A percentile compares a stretch with the other conserved stretches of the same genome.
These are phyloP conservation scores for Apiospora aurea DNA, from an alignment of 2,329 filamentous ascomycete species.

Conservation along the genomic window DNA sequence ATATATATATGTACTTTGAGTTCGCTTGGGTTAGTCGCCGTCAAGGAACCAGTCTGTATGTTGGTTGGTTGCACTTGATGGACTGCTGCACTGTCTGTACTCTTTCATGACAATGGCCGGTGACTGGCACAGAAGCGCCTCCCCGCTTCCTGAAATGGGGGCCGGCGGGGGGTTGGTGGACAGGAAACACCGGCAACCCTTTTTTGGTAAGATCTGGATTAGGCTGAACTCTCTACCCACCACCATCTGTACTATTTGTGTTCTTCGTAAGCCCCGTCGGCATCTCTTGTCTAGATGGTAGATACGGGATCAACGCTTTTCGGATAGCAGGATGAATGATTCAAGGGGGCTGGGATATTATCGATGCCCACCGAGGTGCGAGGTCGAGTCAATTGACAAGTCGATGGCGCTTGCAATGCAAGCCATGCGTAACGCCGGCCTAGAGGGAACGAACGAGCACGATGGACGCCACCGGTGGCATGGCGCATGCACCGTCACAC, in stretches of 20 bases:
- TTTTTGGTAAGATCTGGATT: background rate
- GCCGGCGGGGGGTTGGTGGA: slow-evolving; percentile 6
- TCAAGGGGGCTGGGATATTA: background rate
- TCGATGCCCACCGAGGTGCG: background rate
- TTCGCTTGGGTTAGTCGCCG: background rate
- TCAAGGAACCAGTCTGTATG: background rate
- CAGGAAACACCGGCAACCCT: background rate
- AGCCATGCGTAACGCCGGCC: background rate
- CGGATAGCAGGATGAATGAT: background rate
- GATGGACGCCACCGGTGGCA: slow-evolving; percentile 11
- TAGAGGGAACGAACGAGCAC: background rate
- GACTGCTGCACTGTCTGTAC: slow-evolving; percentile 6
- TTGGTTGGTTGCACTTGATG: slow-evolving; percentile 1
- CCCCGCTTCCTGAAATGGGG: background rate
- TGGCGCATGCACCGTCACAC: background rate
- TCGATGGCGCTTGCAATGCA: background rate
- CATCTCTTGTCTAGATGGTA: background rate
- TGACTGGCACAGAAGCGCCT: background rate
- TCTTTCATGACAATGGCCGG: background rate
- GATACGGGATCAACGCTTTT: background rate
- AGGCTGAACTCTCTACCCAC: slow-evolving; percentile 11
- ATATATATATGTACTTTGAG: background rate
- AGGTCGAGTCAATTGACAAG: background rate
- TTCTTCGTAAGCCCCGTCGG: background rate
- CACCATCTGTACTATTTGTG: background rate